Conservation (phyloP, 768 basidiomycete species). For the Tricholoma sp. region DNA sequence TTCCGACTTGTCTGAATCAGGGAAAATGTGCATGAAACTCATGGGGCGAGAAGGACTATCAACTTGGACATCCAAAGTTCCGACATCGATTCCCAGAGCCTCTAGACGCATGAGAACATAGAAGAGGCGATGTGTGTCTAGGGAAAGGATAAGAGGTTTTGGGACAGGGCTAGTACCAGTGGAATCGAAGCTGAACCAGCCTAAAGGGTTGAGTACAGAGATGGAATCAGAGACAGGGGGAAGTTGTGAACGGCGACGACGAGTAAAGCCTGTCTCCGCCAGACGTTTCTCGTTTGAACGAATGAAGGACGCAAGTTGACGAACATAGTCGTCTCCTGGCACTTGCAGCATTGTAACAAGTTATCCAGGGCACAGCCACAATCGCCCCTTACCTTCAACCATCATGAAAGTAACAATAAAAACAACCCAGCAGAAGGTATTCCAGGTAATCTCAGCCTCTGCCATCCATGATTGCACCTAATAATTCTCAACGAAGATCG, state of each 20-base stretch:
- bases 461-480: not conserved
- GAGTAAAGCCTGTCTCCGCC: conserved; percentile 55
- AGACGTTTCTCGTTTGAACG: conserved; percentile 67
- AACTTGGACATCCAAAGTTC: conserved; percentile 74
- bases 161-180: conserved; percentile 25
- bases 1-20: conserved; percentile 59
- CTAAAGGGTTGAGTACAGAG: conserved; percentile 55
- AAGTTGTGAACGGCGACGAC: conserved; percentile 41
- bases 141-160: conserved; percentile 59
- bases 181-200: conserved; percentile 48
- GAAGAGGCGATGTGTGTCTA: conserved; percentile 82
- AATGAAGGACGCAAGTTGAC: conserved; percentile 65
- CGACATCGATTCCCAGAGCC: conserved; percentile 70
- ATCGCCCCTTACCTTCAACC: conserved; percentile 21
- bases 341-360: conserved; percentile 36
- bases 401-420: conserved; percentile 93
- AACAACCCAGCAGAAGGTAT: conserved; percentile 91
- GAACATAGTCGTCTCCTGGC: conserved; percentile 72
- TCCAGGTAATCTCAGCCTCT: conserved; percentile 47
- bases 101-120: conserved; percentile 87
- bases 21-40: conserved; percentile 62
- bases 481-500: conserved; percentile 44
- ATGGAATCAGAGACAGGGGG: conserved; percentile 21
- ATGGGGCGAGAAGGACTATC: conserved; percentile 73
- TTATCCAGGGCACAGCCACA: conserved; percentile 15